These are phyloP conservation scores for Kitagawia praeruptora DNA, from an alignment of 129 eudicot genomes.

Conservation along the genomic window DNA sequence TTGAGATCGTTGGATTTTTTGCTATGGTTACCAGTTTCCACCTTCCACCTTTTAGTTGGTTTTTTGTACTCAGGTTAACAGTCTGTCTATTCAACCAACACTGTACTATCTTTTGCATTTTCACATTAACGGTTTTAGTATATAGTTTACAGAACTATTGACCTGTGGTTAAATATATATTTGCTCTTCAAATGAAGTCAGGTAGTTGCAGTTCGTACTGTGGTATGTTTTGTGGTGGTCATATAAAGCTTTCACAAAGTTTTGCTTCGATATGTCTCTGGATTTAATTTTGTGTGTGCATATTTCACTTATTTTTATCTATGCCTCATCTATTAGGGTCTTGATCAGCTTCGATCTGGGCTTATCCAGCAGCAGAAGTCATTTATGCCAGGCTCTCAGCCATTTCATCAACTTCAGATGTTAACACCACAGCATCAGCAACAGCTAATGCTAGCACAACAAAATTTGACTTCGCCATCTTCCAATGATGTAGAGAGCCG, in stretches of 20 bases:
- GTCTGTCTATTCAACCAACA: background rate
- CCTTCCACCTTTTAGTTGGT: background rate
- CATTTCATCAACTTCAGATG: constrained; percentile 90
- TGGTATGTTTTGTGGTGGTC: background rate
- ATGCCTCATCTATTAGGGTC: constrained; percentile 37
- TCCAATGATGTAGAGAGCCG: constrained; percentile 71
- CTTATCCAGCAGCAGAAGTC: constrained; percentile 91
- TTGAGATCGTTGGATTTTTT: background rate
- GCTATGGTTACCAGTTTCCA: background rate
- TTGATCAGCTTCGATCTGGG: constrained; percentile 77
- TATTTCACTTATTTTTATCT: background rate
- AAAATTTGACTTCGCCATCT: constrained; percentile 75
- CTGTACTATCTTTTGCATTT: background rate
- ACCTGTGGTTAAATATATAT: background rate
- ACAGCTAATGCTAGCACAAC: constrained; percentile 88
- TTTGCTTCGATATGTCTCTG: background rate
- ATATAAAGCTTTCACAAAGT: background rate
- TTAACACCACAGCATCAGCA: constrained; percentile 92
- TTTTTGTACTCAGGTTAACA: background rate
- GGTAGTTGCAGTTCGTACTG: background rate
- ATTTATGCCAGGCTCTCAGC: constrained; percentile 83
- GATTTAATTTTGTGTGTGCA: background rate
- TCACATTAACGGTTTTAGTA: background rate
- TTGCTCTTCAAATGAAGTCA: background rate
- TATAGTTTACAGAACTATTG: background rate